Percentiles rank a stretch among this genome's conserved stretches.
Evolutionary conservation across 129 eudicot species (phyloP).

Genomic region (Chrysanthemum lavandulifolium): DNA sequence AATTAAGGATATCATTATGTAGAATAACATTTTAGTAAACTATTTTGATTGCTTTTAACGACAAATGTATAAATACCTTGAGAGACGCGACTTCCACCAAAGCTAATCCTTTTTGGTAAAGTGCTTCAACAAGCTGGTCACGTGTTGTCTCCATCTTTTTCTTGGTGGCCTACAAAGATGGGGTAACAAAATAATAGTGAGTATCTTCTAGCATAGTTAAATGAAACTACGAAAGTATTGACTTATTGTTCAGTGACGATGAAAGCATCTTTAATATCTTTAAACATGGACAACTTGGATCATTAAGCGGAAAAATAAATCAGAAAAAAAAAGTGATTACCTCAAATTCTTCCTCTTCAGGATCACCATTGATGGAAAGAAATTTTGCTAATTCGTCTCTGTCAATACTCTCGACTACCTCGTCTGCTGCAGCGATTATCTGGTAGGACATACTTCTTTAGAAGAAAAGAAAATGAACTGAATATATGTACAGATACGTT

Average conservation of each 20-base stretch:
- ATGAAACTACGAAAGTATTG: neutral
- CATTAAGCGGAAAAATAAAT: conserved; percentile 2
- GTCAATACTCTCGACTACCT: conserved; percentile 76
- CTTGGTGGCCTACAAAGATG: conserved; percentile 49
- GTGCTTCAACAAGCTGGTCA: conserved; percentile 86
- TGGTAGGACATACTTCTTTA: conserved; percentile 23
- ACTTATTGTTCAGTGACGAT: neutral
- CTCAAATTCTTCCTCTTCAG: conserved; percentile 92
- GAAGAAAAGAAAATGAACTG: neutral
- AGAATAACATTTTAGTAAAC: neutral
- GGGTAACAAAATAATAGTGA: neutral
- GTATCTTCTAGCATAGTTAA: neutral
- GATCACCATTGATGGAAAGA: conserved; percentile 65
- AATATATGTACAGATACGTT: neutral
- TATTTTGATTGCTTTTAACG: neutral
- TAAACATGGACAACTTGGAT: neutral
- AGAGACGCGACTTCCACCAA: conserved; percentile 62
- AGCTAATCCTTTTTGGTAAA: conserved; percentile 96
- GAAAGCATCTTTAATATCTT: neutral
- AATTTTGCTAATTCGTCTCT: conserved; percentile 77
- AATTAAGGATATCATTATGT: neutral
- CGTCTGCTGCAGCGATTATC: conserved; percentile 78
- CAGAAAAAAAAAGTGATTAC: conserved; percentile 36
- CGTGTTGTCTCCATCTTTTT: conserved; percentile 85
- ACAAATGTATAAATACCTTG: conserved; percentile 46